Base-by-base conservation (phyloP, 108 stramenopile genomes). In the Skeletonema costatum region DNA sequence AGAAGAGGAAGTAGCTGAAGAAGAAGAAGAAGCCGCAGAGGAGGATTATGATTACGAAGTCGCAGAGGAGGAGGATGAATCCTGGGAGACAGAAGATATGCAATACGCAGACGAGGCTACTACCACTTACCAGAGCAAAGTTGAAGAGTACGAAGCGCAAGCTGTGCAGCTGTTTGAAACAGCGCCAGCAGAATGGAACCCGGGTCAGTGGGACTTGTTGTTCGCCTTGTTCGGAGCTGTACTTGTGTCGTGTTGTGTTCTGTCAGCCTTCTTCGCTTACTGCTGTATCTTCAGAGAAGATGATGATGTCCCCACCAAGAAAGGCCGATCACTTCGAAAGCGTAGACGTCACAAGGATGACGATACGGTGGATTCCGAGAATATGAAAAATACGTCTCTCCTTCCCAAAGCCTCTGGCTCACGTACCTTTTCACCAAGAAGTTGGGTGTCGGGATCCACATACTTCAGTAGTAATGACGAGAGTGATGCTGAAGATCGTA, bases 281-380 rank as follows among this genome's bases (percentile, higher is more conserved):
- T 56, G 53, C 53, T 56, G 53, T 25, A 56, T 56, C 53, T 56
- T 56, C 25, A 21, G 53, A 25, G 53, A 56, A 56, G 53, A 56
- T 29, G 53, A 56, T 29, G 53, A 56, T 56, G 53, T 25, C 0
- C 5, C 29, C 21, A 9, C 21, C 53, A 56, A 25, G 53, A 25
- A 10, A 7, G 21, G 44, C 16, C 44, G 44, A 1, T 46, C 44
- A 4, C 3, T 8, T 10, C 5, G 53, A 56, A 56, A 7, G 10
- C 53, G 53, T 25, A 56, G 53, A 25, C 17, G 50, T 51, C 1
- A 51, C 50, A 56, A 29, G 53, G 53, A 56, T 56, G 53, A 56
- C 10, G 53, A 56, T n/a, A 56, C 53, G 4, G 53, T 25, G 25
- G 53, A 0, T 25, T 25, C 53, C 25, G 25, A 29, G 4, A 29